Conservation (phyloP, 345 rosid species). For the Murraya paniculata region DNA sequence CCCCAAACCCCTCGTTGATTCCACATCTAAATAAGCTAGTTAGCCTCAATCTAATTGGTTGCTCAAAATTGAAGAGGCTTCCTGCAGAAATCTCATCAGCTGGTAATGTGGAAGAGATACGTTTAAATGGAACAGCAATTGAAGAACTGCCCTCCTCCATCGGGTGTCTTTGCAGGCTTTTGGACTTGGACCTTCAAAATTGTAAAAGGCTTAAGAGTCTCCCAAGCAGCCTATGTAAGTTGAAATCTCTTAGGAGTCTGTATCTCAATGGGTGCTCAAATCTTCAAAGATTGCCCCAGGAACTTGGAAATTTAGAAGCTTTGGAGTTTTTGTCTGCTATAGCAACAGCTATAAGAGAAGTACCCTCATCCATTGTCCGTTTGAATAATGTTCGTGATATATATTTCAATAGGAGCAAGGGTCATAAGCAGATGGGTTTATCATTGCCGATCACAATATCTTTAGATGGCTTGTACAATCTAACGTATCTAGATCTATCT, state of each 20-base stretch:
- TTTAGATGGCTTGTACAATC: conserved; percentile 24
- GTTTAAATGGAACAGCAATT: background rate
- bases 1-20: no score
- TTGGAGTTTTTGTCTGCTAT: background rate
- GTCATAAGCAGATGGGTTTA: background rate
- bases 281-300: background rate
- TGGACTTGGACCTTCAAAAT: no score
- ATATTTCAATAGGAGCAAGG: background rate
- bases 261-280: background rate
- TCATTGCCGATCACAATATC: conserved; percentile 13
- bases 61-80: conserved; percentile 2
- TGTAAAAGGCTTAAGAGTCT: no score
- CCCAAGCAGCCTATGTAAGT: background rate
- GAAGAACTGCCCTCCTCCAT: no score
- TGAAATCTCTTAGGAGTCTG: background rate
- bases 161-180: no score
- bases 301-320: background rate
- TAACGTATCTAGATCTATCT: conserved; percentile 25
- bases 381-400: background rate
- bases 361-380: background rate
- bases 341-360: background rate
- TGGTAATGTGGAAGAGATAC: background rate
- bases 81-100: background rate
- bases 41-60: background rate
- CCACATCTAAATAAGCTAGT: no score